Conservation (phyloP, 2,329 filamentous ascomycete species). For the Epicoccum sorghinum region DNA sequence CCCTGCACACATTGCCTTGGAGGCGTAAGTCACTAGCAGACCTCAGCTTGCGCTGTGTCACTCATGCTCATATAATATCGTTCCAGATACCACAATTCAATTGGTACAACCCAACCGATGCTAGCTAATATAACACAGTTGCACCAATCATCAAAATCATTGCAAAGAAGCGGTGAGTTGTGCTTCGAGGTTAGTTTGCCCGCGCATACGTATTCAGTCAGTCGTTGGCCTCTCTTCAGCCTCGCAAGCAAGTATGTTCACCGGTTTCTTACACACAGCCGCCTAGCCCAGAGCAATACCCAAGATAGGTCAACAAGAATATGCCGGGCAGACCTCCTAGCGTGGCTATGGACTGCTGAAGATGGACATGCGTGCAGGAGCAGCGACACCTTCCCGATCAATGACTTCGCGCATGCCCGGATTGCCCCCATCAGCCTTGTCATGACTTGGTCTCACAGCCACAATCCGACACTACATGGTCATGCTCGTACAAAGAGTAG, state of each 20-base stretch:
- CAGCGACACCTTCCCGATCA: conserved; percentile 3
- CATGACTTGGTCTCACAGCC: neutral
- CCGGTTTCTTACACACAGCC: conserved; percentile 15
- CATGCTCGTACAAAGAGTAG: neutral
- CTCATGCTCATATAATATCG: neutral
- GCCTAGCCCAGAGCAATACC: neutral
- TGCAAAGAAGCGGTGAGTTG: conserved; percentile 13
- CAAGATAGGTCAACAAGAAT: neutral
- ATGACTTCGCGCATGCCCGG: neutral
- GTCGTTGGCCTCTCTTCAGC: neutral
- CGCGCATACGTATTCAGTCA: neutral
- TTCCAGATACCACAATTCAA: neutral
- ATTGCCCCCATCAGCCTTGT: neutral
- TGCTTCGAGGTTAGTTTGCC: neutral
- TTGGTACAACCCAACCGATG: conserved; percentile 3
- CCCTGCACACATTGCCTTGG: neutral
- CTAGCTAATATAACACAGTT: neutral
- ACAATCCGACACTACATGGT: neutral
- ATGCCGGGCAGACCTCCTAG: neutral
- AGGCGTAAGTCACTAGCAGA: neutral
- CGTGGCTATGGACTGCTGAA: conserved; percentile 7
- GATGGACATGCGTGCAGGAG: neutral
- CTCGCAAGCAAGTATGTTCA: neutral
- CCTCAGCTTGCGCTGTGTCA: conserved; percentile 12
- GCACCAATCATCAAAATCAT: neutral